Evolutionary conservation across 1,139 yeast species (phyloP).

Genomic region (Blastobotrys aristatus): DNA sequence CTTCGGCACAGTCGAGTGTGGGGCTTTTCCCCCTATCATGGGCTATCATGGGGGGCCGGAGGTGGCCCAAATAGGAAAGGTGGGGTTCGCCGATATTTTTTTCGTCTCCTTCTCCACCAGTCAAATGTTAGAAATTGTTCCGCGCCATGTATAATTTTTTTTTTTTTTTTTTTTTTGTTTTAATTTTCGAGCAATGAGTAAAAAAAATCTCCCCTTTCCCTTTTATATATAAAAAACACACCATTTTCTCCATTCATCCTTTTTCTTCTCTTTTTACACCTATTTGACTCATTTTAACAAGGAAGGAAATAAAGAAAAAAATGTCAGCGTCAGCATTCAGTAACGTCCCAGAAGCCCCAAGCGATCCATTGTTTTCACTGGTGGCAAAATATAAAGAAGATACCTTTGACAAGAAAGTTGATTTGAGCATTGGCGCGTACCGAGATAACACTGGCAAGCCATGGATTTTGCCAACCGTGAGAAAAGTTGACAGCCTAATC

Average conservation of each 20-base stretch:
- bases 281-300: not conserved
- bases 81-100: too few relatives aligned
- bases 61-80: too few relatives aligned
- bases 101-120: too few relatives aligned
- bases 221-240: too few relatives aligned
- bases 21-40: not conserved
- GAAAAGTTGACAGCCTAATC: constrained; percentile 53
- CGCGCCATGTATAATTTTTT: too few relatives aligned
- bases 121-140: too few relatives aligned
- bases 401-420: constrained; percentile 52
- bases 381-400: constrained; percentile 70
- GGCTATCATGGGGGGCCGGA: too few relatives aligned
- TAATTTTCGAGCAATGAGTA: not conserved
- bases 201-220: constrained; percentile 6
- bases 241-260: not conserved
- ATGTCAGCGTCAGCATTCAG: not conserved
- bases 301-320: not conserved
- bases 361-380: constrained; percentile 60
- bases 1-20: too few relatives aligned
- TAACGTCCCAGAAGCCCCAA: constrained; percentile 25
- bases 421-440: constrained; percentile 90
- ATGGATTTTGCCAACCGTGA: constrained; percentile 82
- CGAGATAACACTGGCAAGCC: constrained; percentile 81
- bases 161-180: too few relatives aligned
- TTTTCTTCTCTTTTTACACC: not conserved